phyloP scores from a whole-genome alignment of 2,329 filamentous ascomycete genomes.

The Alternaria arbusti region DNA sequence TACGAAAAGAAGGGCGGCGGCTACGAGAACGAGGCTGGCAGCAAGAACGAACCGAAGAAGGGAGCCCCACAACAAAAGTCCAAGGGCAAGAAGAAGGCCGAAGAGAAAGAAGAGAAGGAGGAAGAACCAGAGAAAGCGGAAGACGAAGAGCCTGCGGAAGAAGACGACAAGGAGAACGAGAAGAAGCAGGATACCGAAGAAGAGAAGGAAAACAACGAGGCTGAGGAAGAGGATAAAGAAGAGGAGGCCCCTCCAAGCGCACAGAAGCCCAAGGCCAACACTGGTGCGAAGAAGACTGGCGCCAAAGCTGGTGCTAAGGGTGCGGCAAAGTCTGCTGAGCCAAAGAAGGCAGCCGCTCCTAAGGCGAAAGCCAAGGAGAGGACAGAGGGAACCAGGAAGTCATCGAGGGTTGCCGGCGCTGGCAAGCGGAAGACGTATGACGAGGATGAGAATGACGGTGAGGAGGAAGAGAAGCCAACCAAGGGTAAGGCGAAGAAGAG shows the following conservation, averaged over 20 bases:
- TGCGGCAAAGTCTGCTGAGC: constrained; percentile 15
- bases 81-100: constrained; percentile 14
- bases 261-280: constrained; percentile 32
- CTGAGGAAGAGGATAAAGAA: constrained; percentile 19
- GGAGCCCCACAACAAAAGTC: constrained; percentile 44
- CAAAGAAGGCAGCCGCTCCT: not conserved
- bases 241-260: constrained; percentile 23
- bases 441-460: constrained; percentile 17
- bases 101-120: constrained; percentile 21
- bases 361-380: constrained; percentile 22
- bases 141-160: not conserved
- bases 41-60: constrained; percentile 54
- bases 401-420: constrained; percentile 21
- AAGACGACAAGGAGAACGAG: constrained; percentile 8
- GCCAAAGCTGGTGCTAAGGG: constrained; percentile 24
- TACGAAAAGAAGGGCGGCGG: constrained; percentile 50
- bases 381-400: constrained; percentile 29
- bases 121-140: not conserved
- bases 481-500: constrained; percentile 26
- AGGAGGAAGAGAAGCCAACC: constrained; percentile 19
- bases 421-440: constrained; percentile 31
- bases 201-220: not conserved
- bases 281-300: constrained; percentile 20
- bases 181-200: constrained; percentile 16
- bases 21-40: constrained; percentile 52